These are phyloP conservation scores for Leccinum uliginosum DNA, from an alignment of 768 basidiomycete species.

Conservation along the genomic window DNA sequence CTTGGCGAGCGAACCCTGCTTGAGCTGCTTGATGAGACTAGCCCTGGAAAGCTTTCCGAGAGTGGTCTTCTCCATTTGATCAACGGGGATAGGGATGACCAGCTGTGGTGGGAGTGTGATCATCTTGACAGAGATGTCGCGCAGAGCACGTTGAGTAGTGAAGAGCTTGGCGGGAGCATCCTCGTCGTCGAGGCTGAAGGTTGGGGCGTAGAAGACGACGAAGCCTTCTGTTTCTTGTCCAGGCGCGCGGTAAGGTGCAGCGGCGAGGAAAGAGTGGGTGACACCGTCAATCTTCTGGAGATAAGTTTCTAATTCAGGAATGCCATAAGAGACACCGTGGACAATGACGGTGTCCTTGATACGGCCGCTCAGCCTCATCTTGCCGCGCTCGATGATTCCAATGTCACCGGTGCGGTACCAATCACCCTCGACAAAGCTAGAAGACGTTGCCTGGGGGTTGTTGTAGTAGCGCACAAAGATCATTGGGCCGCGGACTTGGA, in stretches of 20 bases:
- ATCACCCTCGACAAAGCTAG: background rate
- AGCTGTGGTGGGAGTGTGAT: slow-evolving; percentile 32
- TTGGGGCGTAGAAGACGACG: slow-evolving; percentile 37
- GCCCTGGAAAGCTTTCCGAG: slow-evolving; percentile 40
- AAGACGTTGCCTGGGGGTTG: background rate
- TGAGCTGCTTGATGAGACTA: slow-evolving; percentile 19
- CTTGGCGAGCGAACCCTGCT: background rate
- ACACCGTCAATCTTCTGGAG: slow-evolving; percentile 37
- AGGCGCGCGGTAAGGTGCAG: slow-evolving; percentile 36
- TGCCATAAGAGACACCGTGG: slow-evolving; percentile 40
- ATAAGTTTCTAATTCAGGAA: slow-evolving; percentile 36
- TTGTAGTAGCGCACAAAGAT: background rate
- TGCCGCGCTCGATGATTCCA: slow-evolving; percentile 11
- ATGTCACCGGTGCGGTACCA: background rate
- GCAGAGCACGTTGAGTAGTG: slow-evolving; percentile 28
- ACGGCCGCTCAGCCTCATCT: slow-evolving; percentile 34
- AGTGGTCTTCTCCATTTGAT: slow-evolving; percentile 38
- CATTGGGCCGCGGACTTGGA: background rate
- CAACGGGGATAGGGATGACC: slow-evolving; percentile 36
- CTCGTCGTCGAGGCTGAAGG: slow-evolving; percentile 17
- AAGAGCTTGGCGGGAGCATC: slow-evolving; percentile 16
- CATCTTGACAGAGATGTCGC: slow-evolving; percentile 27
- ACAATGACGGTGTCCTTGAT: slow-evolving; percentile 43
- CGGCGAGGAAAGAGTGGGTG: slow-evolving; percentile 32
- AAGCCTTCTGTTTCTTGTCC: slow-evolving; percentile 41